Evolutionary conservation across 352 stramenopile genomes (phyloP), one percentile per base, ranked within the genome.

Genomic region (Globisporangium abappressorium): DNA sequence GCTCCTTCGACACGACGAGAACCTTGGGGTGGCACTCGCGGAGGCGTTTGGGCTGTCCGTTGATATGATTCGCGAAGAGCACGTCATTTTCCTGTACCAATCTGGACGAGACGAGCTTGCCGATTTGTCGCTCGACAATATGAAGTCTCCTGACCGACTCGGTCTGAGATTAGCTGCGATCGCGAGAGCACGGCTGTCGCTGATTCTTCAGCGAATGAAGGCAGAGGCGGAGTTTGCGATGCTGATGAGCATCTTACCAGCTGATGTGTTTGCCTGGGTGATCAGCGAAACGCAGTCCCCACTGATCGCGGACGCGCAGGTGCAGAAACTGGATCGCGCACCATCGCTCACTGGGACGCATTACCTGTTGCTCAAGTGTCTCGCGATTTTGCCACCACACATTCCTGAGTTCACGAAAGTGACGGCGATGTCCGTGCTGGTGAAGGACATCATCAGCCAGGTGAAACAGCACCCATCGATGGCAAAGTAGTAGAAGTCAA

Each of bases 61-160:
- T 14, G 82, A 94, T 24, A 71, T 82, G 30, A 88, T 95, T 66
- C 84, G 84, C 28, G 83, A 93, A 79, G 85, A 92, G 62, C 81
- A 94, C 43, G 81, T 92, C 24, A 41, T 95, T 30, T 93, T 92
- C 58, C 72, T 95, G 66, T 95, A 94, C 65, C 82, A 93, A 43
- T 86, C 70, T 6, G 87, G 87, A 2, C 73, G 79, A n/a, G 85
- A 95, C 54, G 80, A 90, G 55, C 66, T 76, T 4, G 87, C 84
- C 0, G 87, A 95, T 59, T 66, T 84, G 54, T 81, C 79, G n/a
- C 77, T 94, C 47, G 84, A 93, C 51, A 90, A 90, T 22, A 84
- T 94, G 73, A 78, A 86, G 34, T 75, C 79, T 9, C 82, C 85
- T 4, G 80, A 90, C n/a, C 72, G 74, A n/a, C 58, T 95, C 15